These are phyloP conservation scores for Blastobotrys petasosporus DNA, from an alignment of 1,139 yeast genomes.

Conservation along the genomic window DNA sequence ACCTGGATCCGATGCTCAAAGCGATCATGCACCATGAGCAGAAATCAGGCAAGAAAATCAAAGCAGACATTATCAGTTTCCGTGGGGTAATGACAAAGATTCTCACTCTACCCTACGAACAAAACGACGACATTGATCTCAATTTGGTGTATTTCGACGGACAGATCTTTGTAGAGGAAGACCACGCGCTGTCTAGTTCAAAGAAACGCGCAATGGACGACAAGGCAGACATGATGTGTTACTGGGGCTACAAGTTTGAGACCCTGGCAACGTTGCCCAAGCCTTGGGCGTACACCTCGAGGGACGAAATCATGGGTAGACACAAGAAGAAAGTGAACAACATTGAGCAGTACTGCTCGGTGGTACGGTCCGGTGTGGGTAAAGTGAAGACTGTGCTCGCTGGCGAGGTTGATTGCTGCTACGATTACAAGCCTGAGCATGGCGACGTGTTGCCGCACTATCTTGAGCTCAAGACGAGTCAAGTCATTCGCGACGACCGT, in stretches of 20 bases:
- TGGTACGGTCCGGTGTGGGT: constrained; percentile 82
- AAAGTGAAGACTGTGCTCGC: constrained; percentile 62
- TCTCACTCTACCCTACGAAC: constrained; percentile 54
- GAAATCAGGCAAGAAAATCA: constrained; percentile 39
- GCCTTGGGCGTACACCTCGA: constrained; percentile 66
- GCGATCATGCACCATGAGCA: constrained; percentile 55
- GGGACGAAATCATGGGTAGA: constrained; percentile 63
- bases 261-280: constrained; percentile 64
- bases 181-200: constrained; percentile 38
- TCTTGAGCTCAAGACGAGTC: constrained; percentile 75
- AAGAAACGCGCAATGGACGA: constrained; percentile 24
- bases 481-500: constrained; percentile 46
- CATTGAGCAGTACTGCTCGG: constrained; percentile 69
- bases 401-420: constrained; percentile 88
- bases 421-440: constrained; percentile 65
- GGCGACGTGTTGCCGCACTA: constrained; percentile 59
- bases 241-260: constrained; percentile 71
- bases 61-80: constrained; percentile 70
- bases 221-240: constrained; percentile 30
- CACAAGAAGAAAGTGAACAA: constrained; percentile 52
- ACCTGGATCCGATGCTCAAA: constrained; percentile 49
- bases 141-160: constrained; percentile 69
- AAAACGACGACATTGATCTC: constrained; percentile 53
- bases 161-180: constrained; percentile 73
- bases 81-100: constrained; percentile 73